Percentiles rank a stretch among this genome's conserved stretches.
phyloP scores from a whole-genome alignment of 441 rosid genomes.

The Erodium trifolium region DNA sequence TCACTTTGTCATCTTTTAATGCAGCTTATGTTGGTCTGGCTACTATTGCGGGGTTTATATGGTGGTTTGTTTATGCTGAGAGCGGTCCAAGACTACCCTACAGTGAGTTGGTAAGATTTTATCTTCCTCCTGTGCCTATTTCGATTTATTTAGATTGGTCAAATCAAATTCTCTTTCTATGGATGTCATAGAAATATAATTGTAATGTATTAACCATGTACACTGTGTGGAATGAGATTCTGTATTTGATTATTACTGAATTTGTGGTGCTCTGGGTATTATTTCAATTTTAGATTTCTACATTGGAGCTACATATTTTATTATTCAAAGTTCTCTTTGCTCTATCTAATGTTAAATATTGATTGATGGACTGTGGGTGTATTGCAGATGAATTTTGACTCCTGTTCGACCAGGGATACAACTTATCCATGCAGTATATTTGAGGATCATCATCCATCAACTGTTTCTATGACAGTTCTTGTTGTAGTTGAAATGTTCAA shows the following conservation, averaged over 20 bases:
- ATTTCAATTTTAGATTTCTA: background rate
- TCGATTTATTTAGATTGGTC: slow-evolving; percentile 11
- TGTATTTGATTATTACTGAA: background rate
- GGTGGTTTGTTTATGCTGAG: slow-evolving; percentile 93
- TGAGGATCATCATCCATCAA: slow-evolving; percentile 93
- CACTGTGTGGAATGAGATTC: background rate
- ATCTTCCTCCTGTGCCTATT: slow-evolving; percentile 9
- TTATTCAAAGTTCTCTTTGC: background rate
- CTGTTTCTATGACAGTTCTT: slow-evolving; percentile 96
- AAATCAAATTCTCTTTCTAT: slow-evolving; percentile 4
- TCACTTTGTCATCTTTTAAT: slow-evolving; percentile 17
- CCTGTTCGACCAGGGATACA: slow-evolving; percentile 78
- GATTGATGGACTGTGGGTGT: background rate
- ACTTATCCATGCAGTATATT: slow-evolving; percentile 85
- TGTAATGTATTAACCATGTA: background rate
- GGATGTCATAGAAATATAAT: background rate
- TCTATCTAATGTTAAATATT: background rate
- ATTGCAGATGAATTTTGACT: slow-evolving; percentile 84
- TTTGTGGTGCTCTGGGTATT: background rate
- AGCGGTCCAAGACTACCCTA: slow-evolving; percentile 84
- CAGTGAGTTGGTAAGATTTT: slow-evolving; percentile 65
- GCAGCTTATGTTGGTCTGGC: slow-evolving; percentile 99
- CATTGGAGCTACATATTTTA: background rate
- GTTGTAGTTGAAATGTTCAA: slow-evolving; percentile 99
- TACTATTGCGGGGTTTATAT: slow-evolving; percentile 92